Conservation (phyloP, 1,284 basidiomycete species). For the Vanrija pseudolonga region DNA sequence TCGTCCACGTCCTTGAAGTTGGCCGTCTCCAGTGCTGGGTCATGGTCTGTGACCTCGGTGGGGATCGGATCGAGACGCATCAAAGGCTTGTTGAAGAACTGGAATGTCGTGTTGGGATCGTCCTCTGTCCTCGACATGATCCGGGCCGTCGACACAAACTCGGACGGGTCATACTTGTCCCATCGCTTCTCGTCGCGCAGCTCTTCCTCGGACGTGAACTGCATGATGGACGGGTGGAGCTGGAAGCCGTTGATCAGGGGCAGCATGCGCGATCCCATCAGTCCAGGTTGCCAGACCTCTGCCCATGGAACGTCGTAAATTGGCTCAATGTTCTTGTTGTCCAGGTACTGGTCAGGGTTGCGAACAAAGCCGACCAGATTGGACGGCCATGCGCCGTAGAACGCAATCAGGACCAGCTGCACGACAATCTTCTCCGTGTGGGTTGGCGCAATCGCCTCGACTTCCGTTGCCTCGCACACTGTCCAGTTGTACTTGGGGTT, state of each 20-base stretch:
- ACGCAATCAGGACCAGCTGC: constrained; percentile 28
- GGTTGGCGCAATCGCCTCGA: not conserved
- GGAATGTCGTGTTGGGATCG: constrained; percentile 20
- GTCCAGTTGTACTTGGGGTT: constrained; percentile 20
- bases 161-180: constrained; percentile 41
- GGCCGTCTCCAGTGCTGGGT: not conserved
- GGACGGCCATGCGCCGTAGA: constrained; percentile 45
- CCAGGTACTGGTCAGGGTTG: constrained; percentile 37
- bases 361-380: constrained; percentile 44
- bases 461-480: constrained; percentile 10
- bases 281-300: constrained; percentile 31
- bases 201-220: constrained; percentile 39
- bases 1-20: constrained; percentile 2
- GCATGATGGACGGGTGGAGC: constrained; percentile 39
- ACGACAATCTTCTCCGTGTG: constrained; percentile 24
- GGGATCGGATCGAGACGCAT: constrained; percentile 3
- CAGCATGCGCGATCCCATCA: constrained; percentile 28
- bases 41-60: constrained; percentile 2
- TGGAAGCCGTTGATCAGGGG: constrained; percentile 40
- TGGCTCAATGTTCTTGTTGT: constrained; percentile 25
- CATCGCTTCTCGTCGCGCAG: constrained; percentile 40
- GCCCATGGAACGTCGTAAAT: constrained; percentile 40
- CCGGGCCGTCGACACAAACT: constrained; percentile 36
- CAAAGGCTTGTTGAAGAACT: constrained; percentile 21
- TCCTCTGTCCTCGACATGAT: constrained; percentile 27